These are phyloP conservation scores for Asterella californica DNA, from an alignment of 225 moss, liverwort and hornwort genomes.

Conservation along the genomic window DNA sequence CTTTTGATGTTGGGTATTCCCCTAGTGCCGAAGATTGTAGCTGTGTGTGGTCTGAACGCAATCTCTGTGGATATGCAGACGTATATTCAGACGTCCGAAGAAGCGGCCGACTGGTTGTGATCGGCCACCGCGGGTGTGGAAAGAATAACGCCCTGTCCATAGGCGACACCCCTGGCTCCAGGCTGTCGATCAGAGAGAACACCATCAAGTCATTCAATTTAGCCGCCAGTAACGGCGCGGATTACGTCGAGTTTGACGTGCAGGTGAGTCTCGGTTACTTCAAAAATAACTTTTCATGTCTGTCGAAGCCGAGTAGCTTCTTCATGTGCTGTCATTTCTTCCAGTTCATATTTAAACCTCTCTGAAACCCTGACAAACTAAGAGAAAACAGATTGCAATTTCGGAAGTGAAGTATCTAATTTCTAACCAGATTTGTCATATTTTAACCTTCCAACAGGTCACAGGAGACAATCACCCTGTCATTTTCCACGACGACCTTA, in stretches of 20 bases:
- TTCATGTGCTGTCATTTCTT: no score
- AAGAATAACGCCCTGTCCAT: slow-evolving; percentile 54
- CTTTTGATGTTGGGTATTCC: no score
- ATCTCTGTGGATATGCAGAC: background rate
- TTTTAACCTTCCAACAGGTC: slow-evolving; percentile 35
- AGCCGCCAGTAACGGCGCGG: slow-evolving; percentile 72
- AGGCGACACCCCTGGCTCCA: slow-evolving; percentile 41
- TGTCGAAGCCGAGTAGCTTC: background rate
- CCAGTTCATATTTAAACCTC: background rate
- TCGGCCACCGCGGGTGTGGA: slow-evolving; percentile 82
- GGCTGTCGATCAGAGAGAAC: slow-evolving; percentile 70
- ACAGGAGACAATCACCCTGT: slow-evolving; percentile 73
- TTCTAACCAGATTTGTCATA: background rate
- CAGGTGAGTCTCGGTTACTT: slow-evolving; percentile 41
- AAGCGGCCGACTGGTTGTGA: slow-evolving; percentile 45
- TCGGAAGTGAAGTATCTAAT: background rate
- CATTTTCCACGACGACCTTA: slow-evolving; percentile 77
- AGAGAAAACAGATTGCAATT: background rate
- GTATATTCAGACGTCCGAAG: slow-evolving; percentile 17
- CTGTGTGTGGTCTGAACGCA: background rate
- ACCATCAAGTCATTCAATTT: slow-evolving; percentile 80
- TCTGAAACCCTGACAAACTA: background rate
- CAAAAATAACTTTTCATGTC: background rate
- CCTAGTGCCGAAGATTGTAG: background rate
- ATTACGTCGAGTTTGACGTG: slow-evolving; percentile 84